phyloP scores from a whole-genome alignment of 2,329 filamentous ascomycete species.

The Venturia pyrina region DNA sequence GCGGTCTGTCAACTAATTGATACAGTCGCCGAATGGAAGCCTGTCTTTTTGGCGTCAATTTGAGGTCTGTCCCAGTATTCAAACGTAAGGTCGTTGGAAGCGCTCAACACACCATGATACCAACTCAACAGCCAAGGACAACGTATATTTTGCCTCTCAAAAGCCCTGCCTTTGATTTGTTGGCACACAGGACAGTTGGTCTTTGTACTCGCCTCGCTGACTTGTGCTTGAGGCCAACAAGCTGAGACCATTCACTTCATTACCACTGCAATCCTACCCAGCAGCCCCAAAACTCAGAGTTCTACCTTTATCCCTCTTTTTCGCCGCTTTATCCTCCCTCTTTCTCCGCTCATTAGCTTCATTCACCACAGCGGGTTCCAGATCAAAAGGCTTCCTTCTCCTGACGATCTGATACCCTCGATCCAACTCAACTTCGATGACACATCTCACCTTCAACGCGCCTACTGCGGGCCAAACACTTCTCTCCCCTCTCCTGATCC shows the following conservation, averaged over 20 bases:
- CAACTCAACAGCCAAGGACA: too few species aligned
- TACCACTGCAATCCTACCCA: background rate
- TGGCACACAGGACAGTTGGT: too few species aligned
- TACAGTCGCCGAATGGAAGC: too few species aligned
- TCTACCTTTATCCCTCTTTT: slow-evolving; percentile 9
- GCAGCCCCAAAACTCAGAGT: slow-evolving; percentile 11
- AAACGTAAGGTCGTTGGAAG: too few species aligned
- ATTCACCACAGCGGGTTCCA: background rate
- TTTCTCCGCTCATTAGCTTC: slow-evolving; percentile 5
- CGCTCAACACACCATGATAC: too few species aligned
- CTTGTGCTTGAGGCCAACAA: background rate
- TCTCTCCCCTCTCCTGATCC: slow-evolving; percentile 74
- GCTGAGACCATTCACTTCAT: background rate
- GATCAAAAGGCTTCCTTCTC: slow-evolving; percentile 36
- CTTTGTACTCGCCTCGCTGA: too few species aligned
- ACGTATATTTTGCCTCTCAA: too few species aligned
- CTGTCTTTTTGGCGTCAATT: too few species aligned
- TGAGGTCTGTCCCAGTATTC: too few species aligned
- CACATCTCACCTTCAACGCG: slow-evolving; percentile 70
- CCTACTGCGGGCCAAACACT: slow-evolving; percentile 87
- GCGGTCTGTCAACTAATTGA: too few species aligned
- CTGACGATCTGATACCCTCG: slow-evolving; percentile 72
- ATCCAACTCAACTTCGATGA: slow-evolving; percentile 81
- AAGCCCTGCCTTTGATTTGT: too few species aligned
- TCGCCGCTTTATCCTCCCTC: slow-evolving; percentile 12